Evolutionary conservation across 2,329 filamentous ascomycete species (phyloP).

Genomic region (Trichoderma hamatum): DNA sequence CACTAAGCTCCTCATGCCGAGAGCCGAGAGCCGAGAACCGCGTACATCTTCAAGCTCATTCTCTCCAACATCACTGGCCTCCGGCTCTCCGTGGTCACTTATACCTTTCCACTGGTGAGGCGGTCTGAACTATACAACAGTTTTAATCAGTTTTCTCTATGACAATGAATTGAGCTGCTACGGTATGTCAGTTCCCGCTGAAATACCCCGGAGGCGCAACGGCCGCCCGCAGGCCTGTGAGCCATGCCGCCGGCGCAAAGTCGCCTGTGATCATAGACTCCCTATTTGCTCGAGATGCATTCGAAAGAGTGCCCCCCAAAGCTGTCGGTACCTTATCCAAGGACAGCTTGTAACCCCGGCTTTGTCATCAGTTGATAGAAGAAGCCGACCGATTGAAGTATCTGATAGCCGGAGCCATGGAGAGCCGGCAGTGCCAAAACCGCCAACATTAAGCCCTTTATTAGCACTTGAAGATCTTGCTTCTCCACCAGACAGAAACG

Average conservation of each 20-base stretch:
- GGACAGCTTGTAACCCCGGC: constrained; percentile 15
- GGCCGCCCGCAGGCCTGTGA: constrained; percentile 24
- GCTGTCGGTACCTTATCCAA: constrained; percentile 18
- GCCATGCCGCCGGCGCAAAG: constrained; percentile 24
- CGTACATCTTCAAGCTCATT: background rate
- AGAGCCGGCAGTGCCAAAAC: background rate
- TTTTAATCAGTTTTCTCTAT: background rate
- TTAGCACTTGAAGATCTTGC: background rate
- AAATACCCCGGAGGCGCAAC: constrained; percentile 17
- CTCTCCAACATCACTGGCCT: background rate
- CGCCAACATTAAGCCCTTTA: background rate
- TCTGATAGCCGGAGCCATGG: background rate
- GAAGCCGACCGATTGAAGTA: constrained; percentile 2
- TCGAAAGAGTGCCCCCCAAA: constrained; percentile 13
- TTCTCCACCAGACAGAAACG: constrained; percentile 5
- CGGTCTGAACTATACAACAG: background rate
- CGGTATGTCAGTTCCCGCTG: background rate
- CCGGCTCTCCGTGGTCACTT: constrained; percentile 3
- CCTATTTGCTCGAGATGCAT: constrained; percentile 25
- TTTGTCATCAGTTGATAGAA: background rate
- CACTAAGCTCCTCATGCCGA: background rate
- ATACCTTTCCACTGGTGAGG: background rate
- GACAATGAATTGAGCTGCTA: background rate
- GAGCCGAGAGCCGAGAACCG: constrained; percentile 15
- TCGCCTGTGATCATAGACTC: constrained; percentile 25